Evolutionary conservation across 306 rosid genomes (phyloP).

Genomic region (Pyrus betulifolia): DNA sequence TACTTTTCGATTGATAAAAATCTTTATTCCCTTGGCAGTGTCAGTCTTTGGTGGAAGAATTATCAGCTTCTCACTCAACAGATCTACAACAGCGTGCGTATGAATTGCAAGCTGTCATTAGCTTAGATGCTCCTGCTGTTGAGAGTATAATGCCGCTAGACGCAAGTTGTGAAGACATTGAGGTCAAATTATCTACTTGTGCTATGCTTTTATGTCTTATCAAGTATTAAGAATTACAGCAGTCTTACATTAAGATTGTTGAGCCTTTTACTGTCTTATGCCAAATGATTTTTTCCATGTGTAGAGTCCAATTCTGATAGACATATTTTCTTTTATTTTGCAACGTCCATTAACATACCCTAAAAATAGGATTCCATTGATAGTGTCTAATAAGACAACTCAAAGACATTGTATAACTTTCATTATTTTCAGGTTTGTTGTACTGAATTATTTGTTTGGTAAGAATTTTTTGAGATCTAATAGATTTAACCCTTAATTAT

Average conservation of each 20-base stretch:
- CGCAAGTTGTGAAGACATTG: slow-evolving; percentile 77
- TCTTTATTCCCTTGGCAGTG: slow-evolving; percentile 29
- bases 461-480: not conserved
- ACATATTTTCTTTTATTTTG: too few relatives aligned
- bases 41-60: slow-evolving; percentile 72
- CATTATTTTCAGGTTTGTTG: not conserved
- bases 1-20: not conserved
- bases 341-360: too few relatives aligned
- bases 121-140: slow-evolving; percentile 51
- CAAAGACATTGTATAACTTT: not conserved
- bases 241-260: not conserved
- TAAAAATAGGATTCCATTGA: too few relatives aligned
- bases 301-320: not conserved
- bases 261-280: not conserved
- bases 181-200: slow-evolving; percentile 36
- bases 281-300: not conserved
- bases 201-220: not conserved
- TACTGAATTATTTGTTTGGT: not conserved
- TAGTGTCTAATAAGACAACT: not conserved
- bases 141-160: slow-evolving; percentile 56
- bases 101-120: slow-evolving; percentile 65
- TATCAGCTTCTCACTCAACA: slow-evolving; percentile 78
- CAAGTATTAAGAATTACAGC: not conserved
- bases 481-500: not conserved
- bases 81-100: slow-evolving; percentile 94